Evolutionary conservation across 78 protist genomes (phyloP).

Genomic region (Protostelium mycophagum): DNA sequence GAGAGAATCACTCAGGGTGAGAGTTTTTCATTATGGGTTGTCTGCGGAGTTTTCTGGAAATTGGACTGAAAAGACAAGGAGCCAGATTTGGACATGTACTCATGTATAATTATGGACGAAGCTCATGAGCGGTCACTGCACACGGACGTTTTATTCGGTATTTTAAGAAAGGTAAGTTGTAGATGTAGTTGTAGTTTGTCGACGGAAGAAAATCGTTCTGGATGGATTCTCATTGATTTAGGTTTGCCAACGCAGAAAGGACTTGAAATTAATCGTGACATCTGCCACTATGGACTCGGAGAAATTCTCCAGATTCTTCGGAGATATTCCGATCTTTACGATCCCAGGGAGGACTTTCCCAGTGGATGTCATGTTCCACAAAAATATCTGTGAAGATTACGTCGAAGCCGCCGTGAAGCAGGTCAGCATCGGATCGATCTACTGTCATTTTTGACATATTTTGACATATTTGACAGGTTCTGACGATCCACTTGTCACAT

Average conservation of each 20-base stretch:
- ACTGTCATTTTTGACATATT: not conserved
- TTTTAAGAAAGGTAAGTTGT: slow-evolving; percentile 40
- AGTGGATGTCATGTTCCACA: slow-evolving; percentile 82
- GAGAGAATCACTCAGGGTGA: slow-evolving; percentile 75
- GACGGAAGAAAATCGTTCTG: not conserved
- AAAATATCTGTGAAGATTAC: slow-evolving; percentile 77
- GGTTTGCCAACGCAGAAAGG: slow-evolving; percentile 71
- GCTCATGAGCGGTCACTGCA: slow-evolving; percentile 98
- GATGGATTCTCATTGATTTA: not conserved
- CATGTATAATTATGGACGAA: slow-evolving; percentile 94
- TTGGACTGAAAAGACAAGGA: slow-evolving; percentile 65
- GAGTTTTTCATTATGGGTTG: not conserved
- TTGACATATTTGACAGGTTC: not conserved
- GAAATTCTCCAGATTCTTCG: slow-evolving; percentile 93
- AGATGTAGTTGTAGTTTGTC: not conserved
- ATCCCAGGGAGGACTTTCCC: slow-evolving; percentile 98
- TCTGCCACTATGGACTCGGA: slow-evolving; percentile 98
- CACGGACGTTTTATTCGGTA: slow-evolving; percentile 95
- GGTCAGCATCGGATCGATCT: slow-evolving; percentile 11
- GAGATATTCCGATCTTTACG: slow-evolving; percentile 80
- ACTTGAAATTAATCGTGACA: slow-evolving; percentile 97
- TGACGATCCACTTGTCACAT: slow-evolving; percentile 65
- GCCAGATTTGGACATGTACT: slow-evolving; percentile 75
- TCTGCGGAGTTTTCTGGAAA: not conserved
- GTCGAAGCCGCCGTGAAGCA: slow-evolving; percentile 94